Evolutionary conservation across 169 alveolate genomes (phyloP).

Genomic region (Cryptosporidium sp.): DNA sequence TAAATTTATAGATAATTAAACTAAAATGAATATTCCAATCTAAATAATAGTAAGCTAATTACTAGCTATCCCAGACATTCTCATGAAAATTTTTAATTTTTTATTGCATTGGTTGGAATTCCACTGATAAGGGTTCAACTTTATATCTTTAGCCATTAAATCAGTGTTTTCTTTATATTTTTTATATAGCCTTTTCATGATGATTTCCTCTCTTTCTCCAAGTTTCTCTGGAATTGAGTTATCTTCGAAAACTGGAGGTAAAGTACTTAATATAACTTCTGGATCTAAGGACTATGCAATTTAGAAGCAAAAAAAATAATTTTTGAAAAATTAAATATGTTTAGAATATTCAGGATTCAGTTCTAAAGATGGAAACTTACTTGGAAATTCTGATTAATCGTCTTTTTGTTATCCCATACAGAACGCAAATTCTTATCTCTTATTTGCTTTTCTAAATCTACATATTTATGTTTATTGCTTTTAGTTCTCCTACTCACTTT

Average conservation of each 20-base stretch:
- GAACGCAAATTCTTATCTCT: constrained; percentile 58
- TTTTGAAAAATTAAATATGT: neutral
- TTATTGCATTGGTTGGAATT: constrained; percentile 50
- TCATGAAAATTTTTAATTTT: constrained; percentile 17
- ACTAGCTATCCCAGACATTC: neutral
- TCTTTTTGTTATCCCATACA: constrained; percentile 47
- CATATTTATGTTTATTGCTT: constrained; percentile 48
- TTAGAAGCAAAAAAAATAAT: neutral
- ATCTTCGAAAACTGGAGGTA: constrained; percentile 25
- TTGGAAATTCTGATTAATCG: constrained; percentile 50
- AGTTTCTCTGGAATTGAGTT: constrained; percentile 26
- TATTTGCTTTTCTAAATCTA: constrained; percentile 67
- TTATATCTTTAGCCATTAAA: constrained; percentile 44
- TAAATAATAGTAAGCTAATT: neutral
- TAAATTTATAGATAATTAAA: neutral
- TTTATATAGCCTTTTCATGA: constrained; percentile 8
- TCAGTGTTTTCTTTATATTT: constrained; percentile 25
- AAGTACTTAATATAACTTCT: constrained; percentile 10
- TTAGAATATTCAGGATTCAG: neutral
- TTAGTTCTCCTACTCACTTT: constrained; percentile 63
- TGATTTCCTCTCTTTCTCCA: constrained; percentile 63
- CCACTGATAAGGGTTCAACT: constrained; percentile 68
- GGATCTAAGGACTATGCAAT: constrained; percentile 2
- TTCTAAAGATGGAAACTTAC: constrained; percentile 6
- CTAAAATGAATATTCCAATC: neutral